Evolutionary conservation across 257 asterid genomes (phyloP), one percentile per base, ranked within the genome.

Genomic region (Fraxinus quadrangulata): DNA sequence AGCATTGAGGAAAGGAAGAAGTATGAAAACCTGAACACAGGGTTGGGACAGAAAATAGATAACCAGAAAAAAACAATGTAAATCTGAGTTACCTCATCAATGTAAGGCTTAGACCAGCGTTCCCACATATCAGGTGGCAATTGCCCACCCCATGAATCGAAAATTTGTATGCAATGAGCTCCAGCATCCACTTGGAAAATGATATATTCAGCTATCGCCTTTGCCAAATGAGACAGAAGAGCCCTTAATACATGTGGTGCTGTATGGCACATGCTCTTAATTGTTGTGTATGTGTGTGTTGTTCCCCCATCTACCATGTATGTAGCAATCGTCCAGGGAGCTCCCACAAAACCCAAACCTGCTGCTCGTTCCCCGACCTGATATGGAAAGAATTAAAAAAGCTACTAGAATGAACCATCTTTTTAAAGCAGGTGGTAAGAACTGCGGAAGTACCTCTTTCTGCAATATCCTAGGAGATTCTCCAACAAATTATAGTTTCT

Each of bases 251-350:
- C 76, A 76, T 83, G 49, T 0, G 94, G 92, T 59, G 89, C 82
- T 1, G 90, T 87, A 79, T 90, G 97, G 85, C 97, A 93, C 97
- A 93, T 96, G 83, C 93, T 90, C 92, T 93, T 96, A 82, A 93
- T 93, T 24, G 89, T 89, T 67, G 95, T 89, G 73, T 92, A 93
- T 0, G 97, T 92, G 49, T 93, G 88, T 63, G 99, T 90, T n/a
- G 94, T 91, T 28, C 97, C 96, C 14, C 99, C 97, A 82, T 95
- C 99, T 14, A 93, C 96, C 68, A 95, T 91, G 80, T 95, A 93
- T 11, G 99, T 95, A 56, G 96, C 99, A 83, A 95, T 93, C 21
- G 99, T 95, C 97, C 99, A 95, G 6, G 98, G 99, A 75, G 97
- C 98, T 75, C 99, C 98, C 24, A 95, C 98, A 83, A 95, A 95